These are phyloP conservation scores for Candida parachauliodes DNA, from an alignment of 805 yeast species.

Conservation along the genomic window DNA sequence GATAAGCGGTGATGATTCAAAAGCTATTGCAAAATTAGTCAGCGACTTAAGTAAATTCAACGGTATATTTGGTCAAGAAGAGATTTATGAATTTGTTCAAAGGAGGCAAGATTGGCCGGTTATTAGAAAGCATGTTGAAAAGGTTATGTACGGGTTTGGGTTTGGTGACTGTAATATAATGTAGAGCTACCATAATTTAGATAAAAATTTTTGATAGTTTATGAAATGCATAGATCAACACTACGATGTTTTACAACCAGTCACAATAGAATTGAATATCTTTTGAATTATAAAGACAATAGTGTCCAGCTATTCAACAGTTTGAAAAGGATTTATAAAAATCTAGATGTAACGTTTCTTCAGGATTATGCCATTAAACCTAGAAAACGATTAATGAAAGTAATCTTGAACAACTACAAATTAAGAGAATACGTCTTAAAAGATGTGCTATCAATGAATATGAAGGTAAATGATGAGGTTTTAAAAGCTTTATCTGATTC, in stretches of 20 bases:
- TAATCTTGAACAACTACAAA: neutral
- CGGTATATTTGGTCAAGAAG: slow-evolving; percentile 89
- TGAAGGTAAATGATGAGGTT: neutral
- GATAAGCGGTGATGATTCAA: slow-evolving; percentile 68
- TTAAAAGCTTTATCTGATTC: neutral
- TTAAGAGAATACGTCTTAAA: neutral
- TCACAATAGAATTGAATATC: neutral
- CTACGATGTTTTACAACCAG: slow-evolving; percentile 7
- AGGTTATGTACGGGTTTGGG: slow-evolving; percentile 90
- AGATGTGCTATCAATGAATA: neutral
- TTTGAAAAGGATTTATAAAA: neutral
- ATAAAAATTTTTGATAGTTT: too few relatives aligned
- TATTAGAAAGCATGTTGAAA: slow-evolving; percentile 79
- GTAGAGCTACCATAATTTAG: slow-evolving; percentile 7
- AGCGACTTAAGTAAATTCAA: slow-evolving; percentile 82
- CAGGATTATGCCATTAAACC: neutral
- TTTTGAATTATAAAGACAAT: neutral
- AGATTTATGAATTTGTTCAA: slow-evolving; percentile 87
- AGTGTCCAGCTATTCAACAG: neutral
- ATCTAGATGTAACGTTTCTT: neutral
- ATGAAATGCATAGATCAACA: neutral
- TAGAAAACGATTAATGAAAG: slow-evolving; percentile 3
- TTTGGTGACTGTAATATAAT: slow-evolving; percentile 66
- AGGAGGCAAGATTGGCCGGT: slow-evolving; percentile 82
- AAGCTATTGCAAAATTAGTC: slow-evolving; percentile 77